Percentiles rank a stretch among this genome's conserved stretches.
These are phyloP conservation scores for Globisporangium heterothallicum DNA, from an alignment of 352 stramenopile species.

Conservation along the genomic window DNA sequence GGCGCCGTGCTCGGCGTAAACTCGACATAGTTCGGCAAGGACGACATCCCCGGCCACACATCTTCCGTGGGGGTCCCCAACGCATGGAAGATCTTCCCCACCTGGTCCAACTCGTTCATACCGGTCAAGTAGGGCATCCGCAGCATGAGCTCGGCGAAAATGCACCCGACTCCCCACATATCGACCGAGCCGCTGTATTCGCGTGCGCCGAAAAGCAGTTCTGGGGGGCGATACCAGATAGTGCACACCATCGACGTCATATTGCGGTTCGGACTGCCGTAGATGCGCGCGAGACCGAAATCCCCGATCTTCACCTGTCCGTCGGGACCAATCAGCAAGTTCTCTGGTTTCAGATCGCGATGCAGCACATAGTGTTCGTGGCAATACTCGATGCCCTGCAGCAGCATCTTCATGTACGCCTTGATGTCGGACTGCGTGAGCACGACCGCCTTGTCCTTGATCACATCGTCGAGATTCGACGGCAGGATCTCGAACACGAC, in stretches of 20 bases:
- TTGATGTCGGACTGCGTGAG: constrained; percentile 84
- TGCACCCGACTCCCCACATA: constrained; percentile 86
- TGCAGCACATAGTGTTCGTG: constrained; percentile 83
- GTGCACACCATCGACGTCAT: constrained; percentile 89
- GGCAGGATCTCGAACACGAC: constrained; percentile 87
- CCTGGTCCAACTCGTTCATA: constrained; percentile 77
- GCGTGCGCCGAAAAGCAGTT: constrained; percentile 80
- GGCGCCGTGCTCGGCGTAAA: constrained; percentile 67
- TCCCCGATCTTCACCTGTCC: constrained; percentile 84
- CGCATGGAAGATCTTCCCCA: constrained; percentile 86
- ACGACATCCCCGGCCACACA: constrained; percentile 68
- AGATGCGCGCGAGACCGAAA: constrained; percentile 84
- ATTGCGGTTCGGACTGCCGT: constrained; percentile 79
- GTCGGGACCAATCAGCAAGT: constrained; percentile 78
- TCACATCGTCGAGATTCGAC: constrained; percentile 84
- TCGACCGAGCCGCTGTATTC: constrained; percentile 86
- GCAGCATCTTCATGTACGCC: constrained; percentile 85
- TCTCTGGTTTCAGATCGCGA: constrained; percentile 86
- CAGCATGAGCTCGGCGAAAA: constrained; percentile 85
- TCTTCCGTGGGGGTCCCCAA: constrained; percentile 79
- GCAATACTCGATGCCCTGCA: constrained; percentile 70
- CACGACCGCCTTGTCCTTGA: constrained; percentile 86
- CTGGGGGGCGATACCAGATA: constrained; percentile 84
- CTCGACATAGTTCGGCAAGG: constrained; percentile 75
- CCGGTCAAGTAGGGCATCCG: constrained; percentile 75